Base-by-base conservation (phyloP, 208 protist species). In the Trypanosoma boissoni region DNA sequence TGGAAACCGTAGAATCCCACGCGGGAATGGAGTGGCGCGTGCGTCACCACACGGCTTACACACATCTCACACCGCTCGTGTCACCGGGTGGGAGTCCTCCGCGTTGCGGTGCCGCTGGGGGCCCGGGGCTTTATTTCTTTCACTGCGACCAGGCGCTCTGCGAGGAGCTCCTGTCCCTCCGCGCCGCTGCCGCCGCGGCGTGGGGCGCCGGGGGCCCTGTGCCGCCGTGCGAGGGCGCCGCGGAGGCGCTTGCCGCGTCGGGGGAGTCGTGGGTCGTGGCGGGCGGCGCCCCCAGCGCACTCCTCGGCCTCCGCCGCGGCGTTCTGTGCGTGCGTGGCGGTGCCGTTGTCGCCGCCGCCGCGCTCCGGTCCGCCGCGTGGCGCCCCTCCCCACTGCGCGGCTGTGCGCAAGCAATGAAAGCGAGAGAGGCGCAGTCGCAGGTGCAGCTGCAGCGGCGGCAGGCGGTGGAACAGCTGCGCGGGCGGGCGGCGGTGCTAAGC, bases 221-320 rank as follows among this genome's bases (percentile, higher is more conserved):
- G 48, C 7, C 14, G 9, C 16, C 10, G 24, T 31, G 48, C 6
- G 8, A 10, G 7, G 9, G 9, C 3, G 34, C 21, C 51, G 7
- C 4, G 21, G 31, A 42, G 1, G 44, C 26, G 6, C 27, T 49
- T 18, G 7, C 6, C n/a, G 8, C 34, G 18, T 24, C 3, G 24
- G 34, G 8, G 24, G 10, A 14, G 28, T 12, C n/a, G 27, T 69
- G 53, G 63, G 63, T 69, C 1, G 4, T 69, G 14, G 55, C 46
- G 9, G 44, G 39, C 14, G 36, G 10, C 12, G 46, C 9, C 21
- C n/a, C n/a, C n/a, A 59, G 55, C 43, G 32, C 45, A 16, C 26
- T 69, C 21, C 34, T 69, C 14, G 28, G 36, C n/a, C 36, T 69
- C 41, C 63, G 63, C 27, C 42, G 63, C 44, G 63, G 63, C 5